Percentiles rank a stretch among this genome's conserved stretches.
phyloP scores from a whole-genome alignment of 768 basidiomycete species.

The Sporobolomyces phaffii region DNA sequence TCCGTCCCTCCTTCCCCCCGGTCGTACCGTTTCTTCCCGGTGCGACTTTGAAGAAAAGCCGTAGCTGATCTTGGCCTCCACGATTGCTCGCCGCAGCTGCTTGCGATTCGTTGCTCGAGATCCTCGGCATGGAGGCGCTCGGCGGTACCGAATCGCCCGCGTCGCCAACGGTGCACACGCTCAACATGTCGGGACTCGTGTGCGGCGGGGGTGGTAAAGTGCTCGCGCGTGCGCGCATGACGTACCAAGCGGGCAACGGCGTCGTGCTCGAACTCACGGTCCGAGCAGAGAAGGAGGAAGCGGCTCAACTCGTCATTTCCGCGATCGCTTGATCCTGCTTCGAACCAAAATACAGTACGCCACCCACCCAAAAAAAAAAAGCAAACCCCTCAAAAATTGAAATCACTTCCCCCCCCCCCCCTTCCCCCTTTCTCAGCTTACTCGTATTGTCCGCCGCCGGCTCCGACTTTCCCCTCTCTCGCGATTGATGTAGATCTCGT shows the following conservation, averaged over 20 bases:
- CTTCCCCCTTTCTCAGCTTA: no score
- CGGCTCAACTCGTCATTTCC: constrained; percentile 76
- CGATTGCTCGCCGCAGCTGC: constrained; percentile 57
- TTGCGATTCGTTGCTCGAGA: constrained; percentile 90
- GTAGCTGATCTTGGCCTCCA: constrained; percentile 11
- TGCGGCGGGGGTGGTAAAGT: constrained; percentile 93
- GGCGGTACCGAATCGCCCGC: constrained; percentile 81
- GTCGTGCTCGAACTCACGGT: constrained; percentile 88
- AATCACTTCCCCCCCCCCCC: no score
- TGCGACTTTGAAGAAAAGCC: no score
- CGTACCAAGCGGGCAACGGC: constrained; percentile 77
- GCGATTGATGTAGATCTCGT: constrained; percentile 6
- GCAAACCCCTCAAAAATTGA: no score
- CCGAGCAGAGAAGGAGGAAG: constrained; percentile 81
- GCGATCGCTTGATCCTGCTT: constrained; percentile 58
- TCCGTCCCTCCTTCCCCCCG: not conserved
- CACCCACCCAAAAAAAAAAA: not conserved
- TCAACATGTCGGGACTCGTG: constrained; percentile 86
- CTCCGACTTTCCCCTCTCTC: no score
- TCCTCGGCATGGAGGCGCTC: constrained; percentile 92
- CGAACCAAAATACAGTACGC: no score
- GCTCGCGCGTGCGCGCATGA: constrained; percentile 90
- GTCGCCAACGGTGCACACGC: constrained; percentile 81
- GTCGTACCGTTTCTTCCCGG: no score
- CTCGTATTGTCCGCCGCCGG: no score